phyloP scores from a whole-genome alignment of 2,329 filamentous ascomycete genomes.

The Fusarium setosum region DNA sequence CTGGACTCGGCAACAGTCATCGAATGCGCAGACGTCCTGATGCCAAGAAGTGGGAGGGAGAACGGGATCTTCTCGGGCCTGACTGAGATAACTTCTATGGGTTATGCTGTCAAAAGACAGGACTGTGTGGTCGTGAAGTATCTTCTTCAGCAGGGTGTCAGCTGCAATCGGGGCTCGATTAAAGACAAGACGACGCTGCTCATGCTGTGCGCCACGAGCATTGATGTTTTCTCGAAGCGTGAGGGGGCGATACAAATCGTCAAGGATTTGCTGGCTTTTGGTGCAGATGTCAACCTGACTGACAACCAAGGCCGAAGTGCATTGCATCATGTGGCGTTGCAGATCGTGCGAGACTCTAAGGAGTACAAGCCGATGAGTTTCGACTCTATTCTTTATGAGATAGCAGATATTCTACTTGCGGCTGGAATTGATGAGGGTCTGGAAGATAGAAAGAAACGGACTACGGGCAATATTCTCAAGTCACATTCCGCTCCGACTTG shows the following conservation, averaged over 20 bases:
- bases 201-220: too few relatives aligned
- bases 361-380: too few relatives aligned
- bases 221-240: too few relatives aligned
- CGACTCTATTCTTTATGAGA: constrained; percentile 6
- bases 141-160: not conserved
- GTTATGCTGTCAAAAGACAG: too few relatives aligned
- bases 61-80: too few relatives aligned
- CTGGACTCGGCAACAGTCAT: not conserved
- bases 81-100: too few relatives aligned
- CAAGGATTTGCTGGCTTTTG: constrained; percentile 8
- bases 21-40: not conserved
- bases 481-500: constrained; percentile 17
- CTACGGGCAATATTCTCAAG: not conserved
- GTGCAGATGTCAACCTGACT: constrained; percentile 4
- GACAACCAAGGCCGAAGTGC: constrained; percentile 11
- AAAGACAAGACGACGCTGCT: not conserved
- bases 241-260: not conserved
- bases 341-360: too few relatives aligned
- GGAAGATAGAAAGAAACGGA: constrained; percentile 8
- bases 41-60: too few relatives aligned
- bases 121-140: not conserved
- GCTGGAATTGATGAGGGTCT: constrained; percentile 11
- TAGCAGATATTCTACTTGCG: not conserved
- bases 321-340: constrained; percentile 15
- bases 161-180: not conserved